phyloP scores from a whole-genome alignment of 371 early-diverging fungal species.

The Mucor irregularis region DNA sequence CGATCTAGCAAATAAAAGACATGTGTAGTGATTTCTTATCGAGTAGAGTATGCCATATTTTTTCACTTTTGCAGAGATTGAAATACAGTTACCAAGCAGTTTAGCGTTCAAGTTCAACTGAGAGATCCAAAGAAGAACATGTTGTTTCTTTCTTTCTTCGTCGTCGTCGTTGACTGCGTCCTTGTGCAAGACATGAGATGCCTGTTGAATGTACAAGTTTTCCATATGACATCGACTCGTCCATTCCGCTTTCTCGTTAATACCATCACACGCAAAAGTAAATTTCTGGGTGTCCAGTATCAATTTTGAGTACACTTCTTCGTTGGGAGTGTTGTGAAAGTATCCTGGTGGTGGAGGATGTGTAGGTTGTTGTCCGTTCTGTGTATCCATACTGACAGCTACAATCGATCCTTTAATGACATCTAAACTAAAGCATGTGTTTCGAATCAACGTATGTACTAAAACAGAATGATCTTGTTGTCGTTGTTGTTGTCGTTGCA shows the following conservation, averaged over 20 bases:
- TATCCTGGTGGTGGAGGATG: not conserved
- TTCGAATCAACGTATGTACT: not conserved
- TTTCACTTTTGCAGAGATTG: not conserved
- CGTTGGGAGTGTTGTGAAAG: slow-evolving; percentile 15
- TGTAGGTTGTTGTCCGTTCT: not conserved
- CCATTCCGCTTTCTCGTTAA: not conserved
- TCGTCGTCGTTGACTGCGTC: not conserved
- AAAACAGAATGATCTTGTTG: not conserved
- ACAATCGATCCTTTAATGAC: slow-evolving; percentile 9
- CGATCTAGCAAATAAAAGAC: slow-evolving; percentile 3
- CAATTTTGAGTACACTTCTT: not conserved
- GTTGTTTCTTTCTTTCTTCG: not conserved
- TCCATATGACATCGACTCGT: slow-evolving; percentile 8
- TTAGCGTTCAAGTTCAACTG: slow-evolving; percentile 4
- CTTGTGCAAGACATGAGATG: not conserved
- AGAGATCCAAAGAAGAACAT: slow-evolving; percentile 18
- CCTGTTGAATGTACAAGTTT: slow-evolving; percentile 9
- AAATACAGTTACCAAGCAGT: not conserved
- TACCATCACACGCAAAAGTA: slow-evolving; percentile 4
- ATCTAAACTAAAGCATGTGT: slow-evolving; percentile 11
- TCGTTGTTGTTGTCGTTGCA: not conserved
- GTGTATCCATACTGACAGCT: not conserved
- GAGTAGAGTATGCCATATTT: slow-evolving; percentile 16
- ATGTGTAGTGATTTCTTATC: slow-evolving; percentile 15
- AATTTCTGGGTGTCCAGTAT: slow-evolving; percentile 6